Conservation (phyloP, 2,329 filamentous ascomycete species). For the Aureobasidium namibiae region DNA sequence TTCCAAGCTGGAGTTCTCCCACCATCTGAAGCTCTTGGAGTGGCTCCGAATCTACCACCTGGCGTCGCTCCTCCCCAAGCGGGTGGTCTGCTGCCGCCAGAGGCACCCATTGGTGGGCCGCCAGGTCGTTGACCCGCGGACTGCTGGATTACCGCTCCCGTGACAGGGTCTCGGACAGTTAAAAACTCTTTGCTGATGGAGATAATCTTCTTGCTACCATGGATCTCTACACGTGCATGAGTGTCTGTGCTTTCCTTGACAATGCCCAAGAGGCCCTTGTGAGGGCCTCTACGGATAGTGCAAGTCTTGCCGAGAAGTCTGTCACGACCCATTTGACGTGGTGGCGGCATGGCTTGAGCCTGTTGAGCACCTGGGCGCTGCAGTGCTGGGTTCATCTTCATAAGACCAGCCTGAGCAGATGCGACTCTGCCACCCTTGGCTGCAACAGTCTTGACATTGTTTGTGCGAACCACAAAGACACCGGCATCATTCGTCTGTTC, state of each 20-base stretch:
- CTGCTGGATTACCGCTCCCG: slow-evolving; percentile 70
- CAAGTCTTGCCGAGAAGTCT: slow-evolving; percentile 85
- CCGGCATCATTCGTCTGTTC: slow-evolving; percentile 78
- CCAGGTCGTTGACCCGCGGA: slow-evolving; percentile 39
- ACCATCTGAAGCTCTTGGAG: slow-evolving; percentile 39
- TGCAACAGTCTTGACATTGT: slow-evolving; percentile 82
- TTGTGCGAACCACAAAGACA: slow-evolving; percentile 79
- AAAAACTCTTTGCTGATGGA: slow-evolving; percentile 74
- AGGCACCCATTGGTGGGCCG: slow-evolving; percentile 29
- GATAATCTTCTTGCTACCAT: slow-evolving; percentile 88
- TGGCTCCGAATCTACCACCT: slow-evolving; percentile 42
- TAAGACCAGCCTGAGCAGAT: slow-evolving; percentile 67
- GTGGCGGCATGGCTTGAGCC: slow-evolving; percentile 57
- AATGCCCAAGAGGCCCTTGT: slow-evolving; percentile 89
- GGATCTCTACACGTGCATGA: slow-evolving; percentile 81
- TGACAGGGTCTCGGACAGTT: slow-evolving; percentile 73
- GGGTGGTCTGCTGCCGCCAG: slow-evolving; percentile 31
- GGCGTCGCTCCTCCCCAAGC: slow-evolving; percentile 17
- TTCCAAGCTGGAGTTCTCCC: slow-evolving; percentile 61
- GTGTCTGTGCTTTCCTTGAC: slow-evolving; percentile 90
- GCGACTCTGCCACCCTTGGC: slow-evolving; percentile 81
- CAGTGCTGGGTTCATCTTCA: slow-evolving; percentile 85
- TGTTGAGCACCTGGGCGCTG: slow-evolving; percentile 55
- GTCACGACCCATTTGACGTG: slow-evolving; percentile 68
- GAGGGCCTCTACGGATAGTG: slow-evolving; percentile 74